Evolutionary conservation across 2,329 filamentous ascomycete genomes (phyloP).

Genomic region (Aspergillus latus): DNA sequence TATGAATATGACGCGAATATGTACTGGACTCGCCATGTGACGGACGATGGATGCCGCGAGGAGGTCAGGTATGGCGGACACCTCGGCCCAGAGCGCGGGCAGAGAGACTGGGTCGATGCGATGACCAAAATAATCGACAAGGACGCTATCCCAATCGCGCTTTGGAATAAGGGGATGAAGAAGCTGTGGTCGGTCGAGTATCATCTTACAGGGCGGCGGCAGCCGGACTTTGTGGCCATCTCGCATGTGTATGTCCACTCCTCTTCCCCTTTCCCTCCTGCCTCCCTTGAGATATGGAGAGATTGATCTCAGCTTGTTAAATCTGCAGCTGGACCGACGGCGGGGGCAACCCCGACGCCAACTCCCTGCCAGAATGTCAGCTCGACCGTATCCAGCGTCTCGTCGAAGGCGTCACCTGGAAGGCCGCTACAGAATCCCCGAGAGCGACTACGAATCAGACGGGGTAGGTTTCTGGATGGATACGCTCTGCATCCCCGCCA

Average conservation of each 20-base stretch:
- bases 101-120: conserved; percentile 16
- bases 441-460: background rate
- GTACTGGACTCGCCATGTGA: conserved; percentile 12
- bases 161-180: conserved; percentile 15
- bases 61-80: conserved; percentile 15
- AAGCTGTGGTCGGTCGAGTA: conserved; percentile 16
- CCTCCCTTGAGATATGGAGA: too few relatives aligned
- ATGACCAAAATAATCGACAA: conserved; percentile 14
- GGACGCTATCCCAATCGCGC: conserved; percentile 16
- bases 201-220: conserved; percentile 7
- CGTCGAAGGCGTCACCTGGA: conserved; percentile 17
- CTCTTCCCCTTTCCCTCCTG: too few relatives aligned
- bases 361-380: conserved; percentile 20
- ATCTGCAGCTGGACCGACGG: conserved; percentile 20
- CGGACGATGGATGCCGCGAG: background rate
- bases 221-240: conserved; percentile 19
- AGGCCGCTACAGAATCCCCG: conserved; percentile 4
- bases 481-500: conserved; percentile 23
- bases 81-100: conserved; percentile 12
- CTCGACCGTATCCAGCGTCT: conserved; percentile 16
- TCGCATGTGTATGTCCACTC: conserved; percentile 21
- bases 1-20: conserved; percentile 14
- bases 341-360: conserved; percentile 19
- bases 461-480: conserved; percentile 25
- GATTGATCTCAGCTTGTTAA: too few relatives aligned